phyloP scores from a whole-genome alignment of 768 basidiomycete genomes.

The Astraeus odoratus region DNA sequence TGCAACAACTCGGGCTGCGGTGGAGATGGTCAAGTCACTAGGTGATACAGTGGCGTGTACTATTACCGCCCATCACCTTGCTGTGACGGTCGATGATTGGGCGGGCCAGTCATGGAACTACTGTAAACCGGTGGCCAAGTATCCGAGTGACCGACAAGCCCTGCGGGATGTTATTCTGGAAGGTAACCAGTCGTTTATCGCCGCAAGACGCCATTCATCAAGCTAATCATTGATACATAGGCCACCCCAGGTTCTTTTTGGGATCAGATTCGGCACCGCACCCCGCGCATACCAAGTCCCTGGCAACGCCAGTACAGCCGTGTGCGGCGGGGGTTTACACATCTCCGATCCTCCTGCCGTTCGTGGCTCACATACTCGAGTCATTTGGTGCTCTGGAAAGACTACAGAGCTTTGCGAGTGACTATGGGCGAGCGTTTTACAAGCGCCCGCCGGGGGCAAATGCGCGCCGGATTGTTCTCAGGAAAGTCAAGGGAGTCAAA shows the following conservation, averaged over 20 bases:
- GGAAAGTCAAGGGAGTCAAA: conserved; percentile 29
- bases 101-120: conserved; percentile 93
- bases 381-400: conserved; percentile 81
- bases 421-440: conserved; percentile 80
- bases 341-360: conserved; percentile 83
- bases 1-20: conserved; percentile 87
- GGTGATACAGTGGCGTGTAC: conserved; percentile 88
- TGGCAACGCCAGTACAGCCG: conserved; percentile 56
- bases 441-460: conserved; percentile 26
- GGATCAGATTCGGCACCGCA: conserved; percentile 98
- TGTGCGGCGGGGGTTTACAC: conserved; percentile 98
- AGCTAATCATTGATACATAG: conserved; percentile 25
- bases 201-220: not conserved
- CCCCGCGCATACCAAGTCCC: conserved; percentile 59
- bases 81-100: conserved; percentile 92
- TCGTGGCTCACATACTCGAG: conserved; percentile 83
- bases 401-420: conserved; percentile 74
- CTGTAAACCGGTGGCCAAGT: conserved; percentile 98
- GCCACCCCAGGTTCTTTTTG: conserved; percentile 93
- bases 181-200: conserved; percentile 38
- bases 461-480: conserved; percentile 37
- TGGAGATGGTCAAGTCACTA: conserved; percentile 75
- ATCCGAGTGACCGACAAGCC: conserved; percentile 83
- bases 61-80: conserved; percentile 95
- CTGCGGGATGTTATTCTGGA: conserved; percentile 69